Percentiles rank a stretch among this genome's conserved stretches.
phyloP scores from a whole-genome alignment of 1,139 yeast species.

The Yamadazyma diospyri region DNA sequence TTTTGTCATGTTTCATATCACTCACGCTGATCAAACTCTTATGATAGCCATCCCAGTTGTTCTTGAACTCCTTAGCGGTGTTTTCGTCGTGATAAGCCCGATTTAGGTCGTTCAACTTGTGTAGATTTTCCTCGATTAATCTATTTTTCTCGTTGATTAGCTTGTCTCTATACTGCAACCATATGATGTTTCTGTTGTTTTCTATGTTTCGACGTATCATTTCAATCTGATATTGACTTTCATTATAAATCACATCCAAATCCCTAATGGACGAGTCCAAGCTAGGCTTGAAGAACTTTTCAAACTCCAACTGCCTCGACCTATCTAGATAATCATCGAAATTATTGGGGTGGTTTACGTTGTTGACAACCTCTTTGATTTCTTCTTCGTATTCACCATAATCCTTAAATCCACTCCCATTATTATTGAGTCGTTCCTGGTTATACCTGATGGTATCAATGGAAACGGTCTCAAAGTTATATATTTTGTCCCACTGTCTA shows the following conservation, averaged over 20 bases:
- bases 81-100: constrained; percentile 23
- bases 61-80: constrained; percentile 12
- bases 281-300: constrained; percentile 24
- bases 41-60: constrained; percentile 27
- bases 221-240: constrained; percentile 28
- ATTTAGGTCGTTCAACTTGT: constrained; percentile 24
- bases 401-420: constrained; percentile 19
- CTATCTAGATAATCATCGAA: constrained; percentile 25
- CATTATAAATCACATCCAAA: constrained; percentile 24
- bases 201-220: constrained; percentile 21
- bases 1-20: constrained; percentile 5
- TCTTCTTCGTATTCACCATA: constrained; percentile 25
- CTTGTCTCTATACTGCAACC: constrained; percentile 31
- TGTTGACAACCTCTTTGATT: constrained; percentile 18
- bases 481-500: constrained; percentile 33
- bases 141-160: constrained; percentile 22
- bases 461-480: constrained; percentile 31
- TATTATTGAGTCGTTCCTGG: constrained; percentile 27
- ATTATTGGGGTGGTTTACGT: constrained; percentile 33
- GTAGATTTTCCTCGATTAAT: constrained; percentile 22
- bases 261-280: constrained; percentile 24
- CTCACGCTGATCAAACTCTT: constrained; percentile 23
- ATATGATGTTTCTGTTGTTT: constrained; percentile 29
- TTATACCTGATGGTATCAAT: constrained; percentile 30
- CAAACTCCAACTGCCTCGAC: constrained; percentile 25